Percentiles rank a stretch among this genome's conserved stretches.
phyloP scores from a whole-genome alignment of 1,284 basidiomycete genomes.

The Rhizoctonia solani region DNA sequence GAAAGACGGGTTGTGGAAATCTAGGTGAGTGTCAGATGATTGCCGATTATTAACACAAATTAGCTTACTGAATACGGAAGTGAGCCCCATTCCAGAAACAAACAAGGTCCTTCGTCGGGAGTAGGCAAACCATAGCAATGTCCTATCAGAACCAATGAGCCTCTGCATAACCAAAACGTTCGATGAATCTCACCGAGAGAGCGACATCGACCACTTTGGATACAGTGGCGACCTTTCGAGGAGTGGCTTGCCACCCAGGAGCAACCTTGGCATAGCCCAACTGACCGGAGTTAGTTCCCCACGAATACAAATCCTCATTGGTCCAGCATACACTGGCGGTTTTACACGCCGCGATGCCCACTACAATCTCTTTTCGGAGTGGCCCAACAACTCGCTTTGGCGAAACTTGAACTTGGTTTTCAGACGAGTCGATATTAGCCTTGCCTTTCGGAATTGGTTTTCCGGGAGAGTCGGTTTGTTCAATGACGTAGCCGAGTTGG shows the following conservation, averaged over 20 bases:
- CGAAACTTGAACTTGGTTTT: conserved; percentile 64
- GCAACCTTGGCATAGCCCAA: conserved; percentile 81
- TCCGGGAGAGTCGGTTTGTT: conserved; percentile 47
- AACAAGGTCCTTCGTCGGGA: conserved; percentile 76
- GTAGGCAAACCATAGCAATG: conserved; percentile 77
- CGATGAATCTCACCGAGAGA: conserved; percentile 72
- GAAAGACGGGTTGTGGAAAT: conserved; percentile 18
- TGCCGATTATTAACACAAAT: conserved; percentile 71
- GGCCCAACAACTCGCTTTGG: conserved; percentile 79
- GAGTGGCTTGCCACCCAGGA: conserved; percentile 78
- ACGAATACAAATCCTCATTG: conserved; percentile 82
- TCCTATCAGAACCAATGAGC: conserved; percentile 54
- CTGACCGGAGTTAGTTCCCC: conserved; percentile 95
- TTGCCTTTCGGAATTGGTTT: not conserved
- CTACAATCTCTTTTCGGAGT: conserved; percentile 78
- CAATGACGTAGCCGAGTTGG: conserved; percentile 88
- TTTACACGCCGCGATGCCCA: conserved; percentile 86
- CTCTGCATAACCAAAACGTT: too few relatives aligned
- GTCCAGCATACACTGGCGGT: conserved; percentile 93
- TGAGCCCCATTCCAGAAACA: conserved; percentile 80
- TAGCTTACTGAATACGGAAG: conserved; percentile 73
- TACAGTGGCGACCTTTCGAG: conserved; percentile 82
- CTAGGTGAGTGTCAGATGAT: not conserved
- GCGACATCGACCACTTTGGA: conserved; percentile 69
- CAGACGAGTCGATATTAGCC: conserved; percentile 5